A percentile compares a stretch with the other conserved stretches of the same genome.
These are phyloP conservation scores for Neofusicoccum parvum DNA, from an alignment of 2,329 filamentous ascomycete genomes.

Conservation along the genomic window DNA sequence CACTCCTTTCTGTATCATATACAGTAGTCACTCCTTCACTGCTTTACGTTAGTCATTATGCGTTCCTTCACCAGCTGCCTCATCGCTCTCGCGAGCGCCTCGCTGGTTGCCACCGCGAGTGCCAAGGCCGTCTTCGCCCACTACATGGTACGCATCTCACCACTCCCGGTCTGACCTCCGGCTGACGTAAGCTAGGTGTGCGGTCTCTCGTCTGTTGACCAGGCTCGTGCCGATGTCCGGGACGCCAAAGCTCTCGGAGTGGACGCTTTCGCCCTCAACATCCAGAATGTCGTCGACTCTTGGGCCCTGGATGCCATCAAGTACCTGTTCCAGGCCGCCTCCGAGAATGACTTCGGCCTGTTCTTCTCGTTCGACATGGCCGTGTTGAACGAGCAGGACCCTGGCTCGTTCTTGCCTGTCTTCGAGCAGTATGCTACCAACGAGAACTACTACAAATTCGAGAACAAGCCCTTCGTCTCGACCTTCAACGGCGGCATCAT, in stretches of 20 bases:
- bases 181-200: constrained; percentile 8
- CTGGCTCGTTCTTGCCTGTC: constrained; percentile 31
- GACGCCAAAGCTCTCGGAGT: constrained; percentile 35
- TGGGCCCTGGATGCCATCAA: constrained; percentile 34
- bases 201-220: constrained; percentile 11
- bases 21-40: constrained; percentile 10
- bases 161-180: no score
- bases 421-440: constrained; percentile 29
- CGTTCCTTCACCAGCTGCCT: constrained; percentile 2
- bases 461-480: constrained; percentile 34
- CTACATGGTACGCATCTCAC: constrained; percentile 9
- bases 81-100: neutral
- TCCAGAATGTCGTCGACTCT: constrained; percentile 26
- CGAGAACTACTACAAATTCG: constrained; percentile 33
- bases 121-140: constrained; percentile 21
- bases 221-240: constrained; percentile 27
- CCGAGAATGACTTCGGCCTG: constrained; percentile 33
- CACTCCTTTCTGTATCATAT: constrained; percentile 6
- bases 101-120: neutral
- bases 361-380: constrained; percentile 43
- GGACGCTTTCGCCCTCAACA: constrained; percentile 40
- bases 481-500: constrained; percentile 36
- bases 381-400: constrained; percentile 27
- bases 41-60: neutral
- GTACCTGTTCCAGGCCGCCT: constrained; percentile 35